Evolutionary conservation across 2,329 filamentous ascomycete genomes (phyloP), one percentile per base, ranked within the genome.

Genomic region (Thelonectria discophora): DNA sequence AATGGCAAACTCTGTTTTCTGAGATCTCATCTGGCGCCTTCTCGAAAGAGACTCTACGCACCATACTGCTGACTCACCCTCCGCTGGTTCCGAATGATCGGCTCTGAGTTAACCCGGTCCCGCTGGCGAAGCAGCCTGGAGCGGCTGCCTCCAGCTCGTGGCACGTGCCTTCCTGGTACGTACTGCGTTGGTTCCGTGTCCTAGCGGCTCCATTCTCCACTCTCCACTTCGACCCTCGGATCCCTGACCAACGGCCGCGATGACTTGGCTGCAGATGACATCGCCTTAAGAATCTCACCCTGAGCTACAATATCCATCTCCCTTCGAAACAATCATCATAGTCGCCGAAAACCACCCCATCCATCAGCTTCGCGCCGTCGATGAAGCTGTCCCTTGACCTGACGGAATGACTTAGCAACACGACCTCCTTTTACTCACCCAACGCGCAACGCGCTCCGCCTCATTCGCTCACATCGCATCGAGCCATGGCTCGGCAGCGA

Each of bases 1-100:
- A 51, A 58, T 60, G 65, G 69, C 64, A 65, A 63, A 65, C 63
- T 71, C 71, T 71, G n/a, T n/a, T n/a, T n/a, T n/a, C n/a, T n/a
- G n/a, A n/a, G n/a, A n/a, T n/a, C n/a, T n/a, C n/a, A n/a, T n/a
- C n/a, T n/a, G n/a, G n/a, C n/a, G n/a, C n/a, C n/a, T n/a, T n/a
- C n/a, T n/a, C n/a, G n/a, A n/a, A n/a, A n/a, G n/a, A n/a, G n/a
- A n/a, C n/a, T n/a, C n/a, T n/a, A n/a, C n/a, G n/a, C n/a, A n/a
- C n/a, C n/a, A n/a, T n/a, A 18, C 12, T 27, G 53, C 53, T 46
- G 47, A 32, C 20, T 39, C 40, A 11, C 34, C 34, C 34, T 37
- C 34, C 34, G 34, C 11, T 5, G 34, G 15, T 37, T 37, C 52
- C 54, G 55, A 18, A 5, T 15, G 13, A n/a, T n/a, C 37, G 21